Conservation (phyloP, 331 rosid genomes). For the Prunus yedoensis region DNA sequence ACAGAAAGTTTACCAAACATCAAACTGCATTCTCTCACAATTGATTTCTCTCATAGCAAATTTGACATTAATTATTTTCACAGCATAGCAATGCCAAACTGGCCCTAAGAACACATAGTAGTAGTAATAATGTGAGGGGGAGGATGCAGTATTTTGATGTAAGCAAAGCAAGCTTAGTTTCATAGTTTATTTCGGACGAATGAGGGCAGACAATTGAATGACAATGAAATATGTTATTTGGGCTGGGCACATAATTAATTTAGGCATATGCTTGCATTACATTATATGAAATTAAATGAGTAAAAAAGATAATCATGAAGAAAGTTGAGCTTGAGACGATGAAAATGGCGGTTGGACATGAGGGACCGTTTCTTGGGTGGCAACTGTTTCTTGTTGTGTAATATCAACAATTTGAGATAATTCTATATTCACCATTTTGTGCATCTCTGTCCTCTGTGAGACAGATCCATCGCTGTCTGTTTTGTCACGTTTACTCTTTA, state of each 20-base stretch:
- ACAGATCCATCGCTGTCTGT: not conserved
- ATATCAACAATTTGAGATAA: constrained; percentile 30
- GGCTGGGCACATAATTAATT: not conserved
- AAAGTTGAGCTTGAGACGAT: not conserved
- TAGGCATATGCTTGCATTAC: not conserved
- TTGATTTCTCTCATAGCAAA: no score
- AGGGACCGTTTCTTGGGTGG: constrained; percentile 15
- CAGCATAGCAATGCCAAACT: no score
- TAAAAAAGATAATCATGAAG: not conserved
- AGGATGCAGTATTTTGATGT: no score
- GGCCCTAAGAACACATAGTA: no score
- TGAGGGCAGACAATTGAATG: no score
- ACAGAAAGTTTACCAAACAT: no score
- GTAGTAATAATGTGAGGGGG: no score
- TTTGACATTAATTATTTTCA: no score
- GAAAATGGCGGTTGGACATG: constrained; percentile 12
- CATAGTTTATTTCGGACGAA: no score
- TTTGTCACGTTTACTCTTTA: not conserved
- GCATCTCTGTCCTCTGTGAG: not conserved
- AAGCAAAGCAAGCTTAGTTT: no score
- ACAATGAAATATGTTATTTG: not conserved
- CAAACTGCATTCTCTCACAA: no score
- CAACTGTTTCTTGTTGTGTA: constrained; percentile 39
- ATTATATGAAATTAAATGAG: not conserved
- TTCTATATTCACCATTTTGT: constrained; percentile 36